phyloP scores from a whole-genome alignment of 768 basidiomycete species.

The Panaeolus papilionaceus region DNA sequence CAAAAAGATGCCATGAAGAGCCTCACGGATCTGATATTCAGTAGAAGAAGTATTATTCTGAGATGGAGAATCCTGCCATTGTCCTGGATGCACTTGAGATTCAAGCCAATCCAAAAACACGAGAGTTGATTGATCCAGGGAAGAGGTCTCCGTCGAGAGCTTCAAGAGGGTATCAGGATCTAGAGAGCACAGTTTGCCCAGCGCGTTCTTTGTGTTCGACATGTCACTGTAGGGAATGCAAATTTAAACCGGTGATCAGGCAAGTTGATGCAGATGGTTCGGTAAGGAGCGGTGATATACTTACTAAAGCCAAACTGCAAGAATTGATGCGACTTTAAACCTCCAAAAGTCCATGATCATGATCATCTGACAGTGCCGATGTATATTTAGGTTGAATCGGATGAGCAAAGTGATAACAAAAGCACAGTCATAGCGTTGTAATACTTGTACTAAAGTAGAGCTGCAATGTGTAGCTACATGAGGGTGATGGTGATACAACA shows the following conservation, averaged over 20 bases:
- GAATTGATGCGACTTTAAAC: background rate
- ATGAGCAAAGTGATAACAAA: background rate
- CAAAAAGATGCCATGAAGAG: conserved; percentile 23
- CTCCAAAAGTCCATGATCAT: background rate
- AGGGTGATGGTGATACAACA: background rate
- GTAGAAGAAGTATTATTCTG: background rate
- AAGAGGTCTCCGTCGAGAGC: background rate
- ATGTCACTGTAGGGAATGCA: background rate
- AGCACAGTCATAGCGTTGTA: background rate
- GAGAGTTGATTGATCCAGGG: background rate
- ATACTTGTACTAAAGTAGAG: background rate
- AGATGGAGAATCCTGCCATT: background rate
- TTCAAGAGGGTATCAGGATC: background rate
- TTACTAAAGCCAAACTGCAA: background rate
- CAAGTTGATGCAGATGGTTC: background rate
- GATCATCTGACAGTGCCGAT: background rate
- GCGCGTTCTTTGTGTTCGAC: background rate
- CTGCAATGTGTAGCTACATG: background rate
- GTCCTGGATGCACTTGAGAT: background rate
- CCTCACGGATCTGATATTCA: conserved; percentile 10
- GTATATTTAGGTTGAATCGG: background rate
- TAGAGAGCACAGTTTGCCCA: background rate
- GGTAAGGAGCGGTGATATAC: background rate
- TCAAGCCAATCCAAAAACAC: conserved; percentile 8
- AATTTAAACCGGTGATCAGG: background rate